Conservation (phyloP, 495 filamentous ascomycete genomes). For the Hapsidospora chrysogenum region DNA sequence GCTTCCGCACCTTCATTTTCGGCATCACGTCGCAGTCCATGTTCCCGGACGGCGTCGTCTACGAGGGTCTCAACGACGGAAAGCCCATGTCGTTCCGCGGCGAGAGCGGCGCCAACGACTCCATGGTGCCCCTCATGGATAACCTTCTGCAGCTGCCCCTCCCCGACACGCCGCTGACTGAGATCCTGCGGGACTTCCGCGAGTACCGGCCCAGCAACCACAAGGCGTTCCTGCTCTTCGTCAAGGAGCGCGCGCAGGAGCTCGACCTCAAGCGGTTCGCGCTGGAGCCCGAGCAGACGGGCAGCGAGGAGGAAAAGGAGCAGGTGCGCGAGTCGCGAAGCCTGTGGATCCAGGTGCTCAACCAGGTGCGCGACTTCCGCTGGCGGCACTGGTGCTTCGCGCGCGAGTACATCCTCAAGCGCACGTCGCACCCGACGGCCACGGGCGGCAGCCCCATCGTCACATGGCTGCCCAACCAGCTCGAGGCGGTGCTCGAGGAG, state of each 20-base stretch:
- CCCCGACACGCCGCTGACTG: conserved; percentile 70
- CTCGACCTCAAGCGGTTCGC: conserved; percentile 46
- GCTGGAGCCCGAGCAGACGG: conserved; percentile 19
- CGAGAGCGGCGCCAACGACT: conserved; percentile 81
- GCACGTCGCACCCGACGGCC: conserved; percentile 67
- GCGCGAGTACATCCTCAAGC: conserved; percentile 82
- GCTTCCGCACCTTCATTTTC: conserved; percentile 87
- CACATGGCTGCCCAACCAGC: conserved; percentile 77
- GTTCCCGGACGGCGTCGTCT: conserved; percentile 81
- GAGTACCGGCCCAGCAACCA: conserved; percentile 74
- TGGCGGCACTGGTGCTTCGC: conserved; percentile 94
- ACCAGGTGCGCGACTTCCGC: conserved; percentile 79
- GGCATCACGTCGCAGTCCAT: conserved; percentile 78
- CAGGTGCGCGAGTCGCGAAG: conserved; percentile 20
- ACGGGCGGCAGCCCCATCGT: conserved; percentile 88
- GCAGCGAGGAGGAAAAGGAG: conserved; percentile 7
- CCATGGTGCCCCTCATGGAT: conserved; percentile 71
- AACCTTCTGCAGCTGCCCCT: conserved; percentile 65
- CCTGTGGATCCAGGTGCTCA: conserved; percentile 54
- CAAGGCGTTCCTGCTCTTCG: conserved; percentile 61
- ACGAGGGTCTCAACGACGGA: conserved; percentile 56
- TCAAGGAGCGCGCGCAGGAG: conserved; percentile 36
- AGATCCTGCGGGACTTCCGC: conserved; percentile 73
- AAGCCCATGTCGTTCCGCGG: conserved; percentile 63
- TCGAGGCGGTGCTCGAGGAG: conserved; percentile 58